phyloP scores from a whole-genome alignment of 495 filamentous ascomycete genomes.

The Talaromyces stipitatus region DNA sequence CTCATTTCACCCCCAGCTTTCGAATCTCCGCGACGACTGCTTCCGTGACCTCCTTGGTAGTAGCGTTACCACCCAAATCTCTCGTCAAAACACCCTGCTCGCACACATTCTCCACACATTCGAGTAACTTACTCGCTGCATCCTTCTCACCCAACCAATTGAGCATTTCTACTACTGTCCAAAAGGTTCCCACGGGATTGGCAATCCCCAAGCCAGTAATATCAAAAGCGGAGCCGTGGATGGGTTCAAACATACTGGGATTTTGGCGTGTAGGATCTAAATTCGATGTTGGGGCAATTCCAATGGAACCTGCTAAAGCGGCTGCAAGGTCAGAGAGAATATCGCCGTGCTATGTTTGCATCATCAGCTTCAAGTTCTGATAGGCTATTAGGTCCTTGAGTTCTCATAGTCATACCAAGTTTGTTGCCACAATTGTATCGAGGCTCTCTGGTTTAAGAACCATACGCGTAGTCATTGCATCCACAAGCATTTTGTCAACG shows the following conservation, averaged over 20 bases:
- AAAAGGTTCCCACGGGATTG: slow-evolving; percentile 60
- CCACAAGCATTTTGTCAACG: slow-evolving; percentile 44
- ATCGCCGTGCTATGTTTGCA: slow-evolving; percentile 29
- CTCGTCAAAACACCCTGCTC: slow-evolving; percentile 41
- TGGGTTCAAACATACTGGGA: slow-evolving; percentile 54
- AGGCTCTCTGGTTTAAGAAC: slow-evolving; percentile 36
- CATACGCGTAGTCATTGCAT: slow-evolving; percentile 47
- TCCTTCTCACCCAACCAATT: slow-evolving; percentile 48
- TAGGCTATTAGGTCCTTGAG: no score
- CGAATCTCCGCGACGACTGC: slow-evolving; percentile 48
- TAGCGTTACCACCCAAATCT: slow-evolving; percentile 46
- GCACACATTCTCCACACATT: slow-evolving; percentile 47
- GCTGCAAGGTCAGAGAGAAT: slow-evolving; percentile 46
- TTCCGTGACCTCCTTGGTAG: slow-evolving; percentile 47
- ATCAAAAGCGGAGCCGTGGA: slow-evolving; percentile 55
- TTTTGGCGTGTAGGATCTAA: slow-evolving; percentile 49
- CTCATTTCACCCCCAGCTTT: background rate
- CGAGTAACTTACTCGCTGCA: slow-evolving; percentile 44
- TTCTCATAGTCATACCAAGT: slow-evolving; percentile 18
- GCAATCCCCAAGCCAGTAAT: slow-evolving; percentile 58
- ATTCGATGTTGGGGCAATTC: slow-evolving; percentile 46
- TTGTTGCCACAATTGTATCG: slow-evolving; percentile 45
- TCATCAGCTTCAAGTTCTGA: background rate
- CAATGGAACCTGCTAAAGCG: slow-evolving; percentile 39
- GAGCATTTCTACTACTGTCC: slow-evolving; percentile 58